These are phyloP conservation scores for Lecanoromycetidae sp. DNA, from an alignment of 2,329 filamentous ascomycete species.

Conservation along the genomic window DNA sequence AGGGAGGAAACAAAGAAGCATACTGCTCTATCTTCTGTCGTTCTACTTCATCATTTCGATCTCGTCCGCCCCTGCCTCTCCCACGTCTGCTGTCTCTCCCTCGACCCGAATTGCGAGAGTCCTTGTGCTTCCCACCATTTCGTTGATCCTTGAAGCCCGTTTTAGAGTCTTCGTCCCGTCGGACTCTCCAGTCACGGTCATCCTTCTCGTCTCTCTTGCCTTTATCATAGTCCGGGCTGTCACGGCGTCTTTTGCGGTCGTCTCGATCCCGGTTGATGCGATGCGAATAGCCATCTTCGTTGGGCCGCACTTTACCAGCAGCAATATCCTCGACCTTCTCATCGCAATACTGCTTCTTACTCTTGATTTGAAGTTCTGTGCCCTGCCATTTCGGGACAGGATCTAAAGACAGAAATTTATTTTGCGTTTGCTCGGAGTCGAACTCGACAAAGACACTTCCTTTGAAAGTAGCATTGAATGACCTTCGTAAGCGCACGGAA, in stretches of 20 bases:
- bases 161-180: constrained; percentile 50
- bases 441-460: constrained; percentile 96
- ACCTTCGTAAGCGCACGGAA: constrained; percentile 75
- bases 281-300: constrained; percentile 19
- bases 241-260: constrained; percentile 23
- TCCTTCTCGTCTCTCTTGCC: constrained; percentile 17
- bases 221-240: background rate
- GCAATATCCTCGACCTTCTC: constrained; percentile 62
- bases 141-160: constrained; percentile 43
- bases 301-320: constrained; percentile 55
- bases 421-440: constrained; percentile 60
- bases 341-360: constrained; percentile 78
- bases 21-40: constrained; percentile 15
- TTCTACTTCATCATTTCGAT: constrained; percentile 15
- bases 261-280: constrained; percentile 11
- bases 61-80: constrained; percentile 22
- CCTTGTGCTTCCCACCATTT: constrained; percentile 19
- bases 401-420: constrained; percentile 68
- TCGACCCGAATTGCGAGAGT: constrained; percentile 16
- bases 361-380: constrained; percentile 66
- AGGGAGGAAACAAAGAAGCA: background rate
- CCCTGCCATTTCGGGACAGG: constrained; percentile 76
- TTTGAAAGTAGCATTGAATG: constrained; percentile 67
- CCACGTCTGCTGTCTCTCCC: constrained; percentile 20
- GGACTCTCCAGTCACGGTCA: constrained; percentile 48